phyloP scores from a whole-genome alignment of 202 grass and related monocot species.

The Schoenoplectus tabernaemontani region DNA sequence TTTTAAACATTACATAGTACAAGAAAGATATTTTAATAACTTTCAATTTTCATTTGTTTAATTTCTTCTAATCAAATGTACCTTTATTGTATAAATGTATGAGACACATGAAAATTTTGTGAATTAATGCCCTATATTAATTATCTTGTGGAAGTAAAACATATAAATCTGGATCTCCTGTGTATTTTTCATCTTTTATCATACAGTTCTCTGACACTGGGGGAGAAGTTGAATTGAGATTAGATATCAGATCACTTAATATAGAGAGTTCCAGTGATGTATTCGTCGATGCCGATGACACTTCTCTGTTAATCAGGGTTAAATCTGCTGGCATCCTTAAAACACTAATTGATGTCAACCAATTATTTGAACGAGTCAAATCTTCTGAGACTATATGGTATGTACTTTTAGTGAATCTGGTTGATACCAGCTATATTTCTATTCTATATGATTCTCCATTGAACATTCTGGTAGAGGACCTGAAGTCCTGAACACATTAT shows the following conservation, averaged over 20 bases:
- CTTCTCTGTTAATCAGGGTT: constrained; percentile 64
- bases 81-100: background rate
- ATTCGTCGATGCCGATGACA: constrained; percentile 78
- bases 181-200: background rate
- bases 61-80: background rate
- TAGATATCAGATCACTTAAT: constrained; percentile 65
- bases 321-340: constrained; percentile 64
- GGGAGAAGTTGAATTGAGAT: constrained; percentile 65
- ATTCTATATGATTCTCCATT: background rate
- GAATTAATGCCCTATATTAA: background rate
- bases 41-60: background rate
- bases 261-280: constrained; percentile 61
- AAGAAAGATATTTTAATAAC: background rate
- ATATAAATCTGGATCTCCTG: background rate
- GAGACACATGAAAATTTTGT: background rate
- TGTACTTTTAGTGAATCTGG: background rate
- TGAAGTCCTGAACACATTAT: background rate
- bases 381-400: constrained; percentile 95
- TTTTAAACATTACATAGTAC: background rate
- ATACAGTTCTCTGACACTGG: constrained; percentile 54
- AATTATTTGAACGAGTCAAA: constrained; percentile 72
- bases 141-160: background rate
- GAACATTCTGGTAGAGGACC: background rate
- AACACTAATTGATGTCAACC: constrained; percentile 60
- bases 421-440: background rate